Conservation (phyloP, 2,329 filamentous ascomycete species). For the Hypoxylon sp. region DNA sequence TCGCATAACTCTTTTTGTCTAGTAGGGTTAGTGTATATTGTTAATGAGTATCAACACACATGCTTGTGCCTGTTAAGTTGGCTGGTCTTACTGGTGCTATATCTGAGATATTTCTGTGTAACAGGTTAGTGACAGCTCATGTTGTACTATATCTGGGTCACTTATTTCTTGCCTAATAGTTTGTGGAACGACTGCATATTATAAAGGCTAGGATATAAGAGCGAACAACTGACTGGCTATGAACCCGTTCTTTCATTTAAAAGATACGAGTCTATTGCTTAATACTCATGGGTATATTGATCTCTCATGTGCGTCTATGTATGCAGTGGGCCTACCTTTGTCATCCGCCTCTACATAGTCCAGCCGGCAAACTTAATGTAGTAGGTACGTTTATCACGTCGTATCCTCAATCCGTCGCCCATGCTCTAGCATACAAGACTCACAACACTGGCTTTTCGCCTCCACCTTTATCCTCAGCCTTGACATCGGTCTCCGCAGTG, state of each 20-base stretch:
- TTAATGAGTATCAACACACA: conserved; percentile 23
- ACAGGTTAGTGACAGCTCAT: not conserved
- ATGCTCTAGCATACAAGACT: not conserved
- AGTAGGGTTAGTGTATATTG: conserved; percentile 36
- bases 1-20: conserved; percentile 14
- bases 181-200: not conserved
- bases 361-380: not conserved
- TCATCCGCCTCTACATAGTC: not conserved
- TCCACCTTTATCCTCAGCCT: conserved; percentile 23
- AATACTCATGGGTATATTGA: conserved; percentile 15
- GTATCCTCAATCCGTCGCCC: not conserved
- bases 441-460: conserved; percentile 15
- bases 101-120: not conserved
- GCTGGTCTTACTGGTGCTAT: not conserved
- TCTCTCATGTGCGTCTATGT: conserved; percentile 5
- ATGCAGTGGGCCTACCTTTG: not conserved
- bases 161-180: not conserved
- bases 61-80: conserved; percentile 5
- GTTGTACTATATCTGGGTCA: not conserved
- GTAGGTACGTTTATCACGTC: not conserved
- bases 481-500: conserved; percentile 7
- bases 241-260: not conserved
- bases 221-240: not conserved
- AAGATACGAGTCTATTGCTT: not conserved
- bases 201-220: too few species aligned